Base-by-base conservation (phyloP, 2,329 filamentous ascomycete genomes). In the Torrubiellomyces zombiae region DNA sequence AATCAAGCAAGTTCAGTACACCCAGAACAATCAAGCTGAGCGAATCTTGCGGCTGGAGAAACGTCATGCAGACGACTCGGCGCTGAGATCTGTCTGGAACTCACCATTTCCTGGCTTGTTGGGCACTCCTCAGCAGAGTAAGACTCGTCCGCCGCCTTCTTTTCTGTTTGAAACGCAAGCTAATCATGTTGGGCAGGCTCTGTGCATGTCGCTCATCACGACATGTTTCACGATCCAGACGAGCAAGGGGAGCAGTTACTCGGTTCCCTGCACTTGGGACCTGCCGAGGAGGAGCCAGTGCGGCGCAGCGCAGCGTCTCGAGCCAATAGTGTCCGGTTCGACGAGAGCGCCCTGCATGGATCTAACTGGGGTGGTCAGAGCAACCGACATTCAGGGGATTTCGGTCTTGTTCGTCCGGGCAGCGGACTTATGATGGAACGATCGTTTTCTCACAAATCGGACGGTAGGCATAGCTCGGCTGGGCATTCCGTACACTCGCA, bases 251-350 rank as follows among this genome's bases (percentile, higher is more conserved):
- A 77, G 42, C 79, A 75, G 39, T 61, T 89, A 30, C 66, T 92
- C 24, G 76, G 75, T 25, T 81, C 78, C 27, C 63, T 94, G 29
- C 80, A 85, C 30, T 61, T 95, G 6, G 86, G 93, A 2, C 52
- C 55, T 35, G 67, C 75, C 5, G 85, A 93, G 33, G 83, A 95
- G 33, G 78, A 85, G 44, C 79, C 79, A 16, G 74, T 82, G 29
- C 72, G 82, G 18, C 70, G 86, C 34, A 81, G 89, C 27, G 81
- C 80, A 12, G 77, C 82, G 11, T 98, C 89, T 11, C 69, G 89
- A 38, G 86, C 89, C 23, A 95, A 95, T 47, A 95, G 89, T 44
- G 89, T 98, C 38, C 79, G 89, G 18, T 98, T 98, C 42, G 89
- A 95, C 44, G 86, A 95, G 47, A 93, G 82, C 43, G 85, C 86